A percentile compares a stretch with the other conserved stretches of the same genome.
phyloP scores from a whole-genome alignment of 2,329 filamentous ascomycete species.

The Esteya vermicola region DNA sequence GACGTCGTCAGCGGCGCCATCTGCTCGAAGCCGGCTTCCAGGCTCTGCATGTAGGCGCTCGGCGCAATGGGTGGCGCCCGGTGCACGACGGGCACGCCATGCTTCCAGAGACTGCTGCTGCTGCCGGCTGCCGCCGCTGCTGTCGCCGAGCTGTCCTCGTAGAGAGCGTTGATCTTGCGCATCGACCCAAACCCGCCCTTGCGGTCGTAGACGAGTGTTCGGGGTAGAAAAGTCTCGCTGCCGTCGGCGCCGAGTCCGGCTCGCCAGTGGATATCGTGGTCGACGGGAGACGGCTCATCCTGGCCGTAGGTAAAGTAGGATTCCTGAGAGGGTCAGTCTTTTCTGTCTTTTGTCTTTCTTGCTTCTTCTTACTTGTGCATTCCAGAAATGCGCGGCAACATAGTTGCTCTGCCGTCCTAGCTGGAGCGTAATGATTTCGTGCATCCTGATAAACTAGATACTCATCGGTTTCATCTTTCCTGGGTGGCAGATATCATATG shows the following conservation, averaged over 20 bases:
- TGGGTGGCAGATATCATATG: too few species aligned
- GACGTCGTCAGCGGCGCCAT: conserved; percentile 49
- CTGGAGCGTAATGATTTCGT: conserved; percentile 89
- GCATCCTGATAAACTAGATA: conserved; percentile 50
- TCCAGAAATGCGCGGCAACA: conserved; percentile 94
- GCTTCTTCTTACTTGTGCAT: conserved; percentile 55
- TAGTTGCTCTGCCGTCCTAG: conserved; percentile 90
- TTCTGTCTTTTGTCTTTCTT: too few species aligned
- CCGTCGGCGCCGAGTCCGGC: conserved; percentile 71
- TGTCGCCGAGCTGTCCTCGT: conserved; percentile 30
- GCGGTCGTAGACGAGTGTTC: conserved; percentile 86
- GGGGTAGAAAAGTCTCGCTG: conserved; percentile 79
- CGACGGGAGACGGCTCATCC: conserved; percentile 46
- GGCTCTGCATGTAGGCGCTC: conserved; percentile 63
- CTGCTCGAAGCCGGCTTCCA: conserved; percentile 56
- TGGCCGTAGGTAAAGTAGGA: conserved; percentile 87
- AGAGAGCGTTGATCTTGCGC: conserved; percentile 76
- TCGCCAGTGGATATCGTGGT: conserved; percentile 83
- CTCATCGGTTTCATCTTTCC: background rate
- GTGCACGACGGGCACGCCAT: conserved; percentile 52
- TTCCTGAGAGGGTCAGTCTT: conserved; percentile 50
- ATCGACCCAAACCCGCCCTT: conserved; percentile 88
- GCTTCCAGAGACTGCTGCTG: conserved; percentile 24
- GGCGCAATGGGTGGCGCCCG: conserved; percentile 51
- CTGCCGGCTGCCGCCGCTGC: conserved; percentile 8